A percentile compares a stretch with the other conserved stretches of the same genome.
Conservation (phyloP, 768 basidiomycete species). For the Cantharellus cinnabarinus region DNA sequence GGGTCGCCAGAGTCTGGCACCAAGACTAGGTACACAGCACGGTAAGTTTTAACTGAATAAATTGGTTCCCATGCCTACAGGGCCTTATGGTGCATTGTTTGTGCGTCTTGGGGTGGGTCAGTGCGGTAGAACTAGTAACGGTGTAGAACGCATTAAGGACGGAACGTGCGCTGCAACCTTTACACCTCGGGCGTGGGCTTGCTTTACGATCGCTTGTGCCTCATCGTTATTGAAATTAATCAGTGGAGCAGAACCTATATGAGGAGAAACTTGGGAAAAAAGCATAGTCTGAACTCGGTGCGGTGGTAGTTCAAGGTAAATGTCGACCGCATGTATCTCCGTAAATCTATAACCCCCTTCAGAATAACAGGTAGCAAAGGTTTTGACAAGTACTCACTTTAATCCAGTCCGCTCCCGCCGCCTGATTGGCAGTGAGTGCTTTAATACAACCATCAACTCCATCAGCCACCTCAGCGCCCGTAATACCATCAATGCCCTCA, state of each 20-base stretch:
- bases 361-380: neutral
- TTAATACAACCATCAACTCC: constrained; percentile 33
- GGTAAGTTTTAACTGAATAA: too few relatives aligned
- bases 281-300: neutral
- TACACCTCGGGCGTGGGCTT: constrained; percentile 31
- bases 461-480: constrained; percentile 38
- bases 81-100: too few relatives aligned
- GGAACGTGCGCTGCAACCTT: constrained; percentile 37
- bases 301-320: neutral
- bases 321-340: constrained; percentile 33
- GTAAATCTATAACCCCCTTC: neutral
- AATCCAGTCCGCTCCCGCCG: constrained; percentile 48
- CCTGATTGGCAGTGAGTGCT: constrained; percentile 39
- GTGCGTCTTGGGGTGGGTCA: too few relatives aligned
- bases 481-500: constrained; percentile 36
- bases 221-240: constrained; percentile 28
- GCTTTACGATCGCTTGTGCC: constrained; percentile 27
- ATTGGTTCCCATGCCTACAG: too few relatives aligned
- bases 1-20: too few relatives aligned
- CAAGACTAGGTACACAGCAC: too few relatives aligned
- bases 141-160: too few relatives aligned
- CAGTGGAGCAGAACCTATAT: constrained; percentile 18
- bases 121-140: too few relatives aligned
- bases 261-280: neutral
- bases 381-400: constrained; percentile 22